Base-by-base conservation (phyloP, 2,329 filamentous ascomycete species). In the Aspergillus nomiae region DNA sequence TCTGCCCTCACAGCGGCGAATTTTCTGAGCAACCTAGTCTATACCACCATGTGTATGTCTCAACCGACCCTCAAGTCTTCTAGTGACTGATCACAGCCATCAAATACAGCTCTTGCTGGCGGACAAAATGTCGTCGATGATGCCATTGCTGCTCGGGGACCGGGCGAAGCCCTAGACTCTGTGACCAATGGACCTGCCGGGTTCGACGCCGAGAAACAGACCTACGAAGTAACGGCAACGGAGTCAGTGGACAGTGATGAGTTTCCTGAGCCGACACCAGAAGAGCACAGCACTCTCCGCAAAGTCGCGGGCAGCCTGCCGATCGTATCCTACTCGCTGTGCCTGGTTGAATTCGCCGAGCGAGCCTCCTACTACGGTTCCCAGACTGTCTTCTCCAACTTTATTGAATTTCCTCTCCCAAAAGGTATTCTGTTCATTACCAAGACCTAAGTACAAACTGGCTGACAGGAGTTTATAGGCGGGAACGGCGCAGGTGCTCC, bases 351-450 rank as follows among this genome's bases (percentile, higher is more conserved):
- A 66, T 85, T 88, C 63, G 85, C 84, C 60, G 87, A 89, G 70
- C 79, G 87, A 60, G 86, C 86, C 3, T 87, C 85, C 0, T 89
- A 85, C 78, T 87, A 87, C 69, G 86, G 86, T 64, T 79, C 83
- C 7, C 80, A 84, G 64, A 83, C 82, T 0, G 75, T 85, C 9
- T 87, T 88, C 72, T 81, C 80, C 65, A 90, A 90, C 72, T 90
- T 84, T 68, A 83, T 90, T 70, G 85, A 89, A 68, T 84, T 85
- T 11, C 83, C 85, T 4, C 71, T 90, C 4, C 88, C 88, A 1
- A 65, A 73, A 2, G 82, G 80, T 73, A 62, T 32, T 53, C 28
- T 26, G 85, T 4, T 58, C 69, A 30, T 8, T 4, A n/a, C 1
- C 3, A 1, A 14, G 3, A 26, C 14, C 7, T 8, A 24, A 24